Evolutionary conservation across 2,329 filamentous ascomycete species (phyloP).

Genomic region (Fusarium foetens): DNA sequence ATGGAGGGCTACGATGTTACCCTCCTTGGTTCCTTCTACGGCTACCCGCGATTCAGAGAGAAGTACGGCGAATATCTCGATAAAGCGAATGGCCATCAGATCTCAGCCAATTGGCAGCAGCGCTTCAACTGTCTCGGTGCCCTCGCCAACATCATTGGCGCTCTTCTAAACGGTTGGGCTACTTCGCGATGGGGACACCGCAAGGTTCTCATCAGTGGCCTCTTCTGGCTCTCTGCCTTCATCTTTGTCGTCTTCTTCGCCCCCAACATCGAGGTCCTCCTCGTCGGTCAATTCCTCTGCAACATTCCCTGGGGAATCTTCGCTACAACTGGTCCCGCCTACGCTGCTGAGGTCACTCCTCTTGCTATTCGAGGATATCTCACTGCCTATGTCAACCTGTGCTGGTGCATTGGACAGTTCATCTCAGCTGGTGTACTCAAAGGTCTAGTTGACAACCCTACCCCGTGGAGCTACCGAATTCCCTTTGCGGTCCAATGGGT

Average conservation of each 20-base stretch:
- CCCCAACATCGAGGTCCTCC: slow-evolving; percentile 53
- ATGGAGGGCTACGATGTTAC: slow-evolving; percentile 64
- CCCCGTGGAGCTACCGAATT: slow-evolving; percentile 52
- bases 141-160: slow-evolving; percentile 53
- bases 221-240: slow-evolving; percentile 55
- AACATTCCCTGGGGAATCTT: slow-evolving; percentile 59
- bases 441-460: slow-evolving; percentile 49
- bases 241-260: slow-evolving; percentile 63
- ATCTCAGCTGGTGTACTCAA: slow-evolving; percentile 54
- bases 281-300: slow-evolving; percentile 60
- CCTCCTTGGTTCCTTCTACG: slow-evolving; percentile 59
- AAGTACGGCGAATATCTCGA: slow-evolving; percentile 54
- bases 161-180: slow-evolving; percentile 55
- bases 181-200: slow-evolving; percentile 57
- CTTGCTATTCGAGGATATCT: slow-evolving; percentile 55
- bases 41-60: slow-evolving; percentile 52
- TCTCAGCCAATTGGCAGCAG: slow-evolving; percentile 63
- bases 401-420: slow-evolving; percentile 57
- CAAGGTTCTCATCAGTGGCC: slow-evolving; percentile 54
- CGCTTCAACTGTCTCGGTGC: slow-evolving; percentile 53
- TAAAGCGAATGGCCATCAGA: slow-evolving; percentile 54
- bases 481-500: slow-evolving; percentile 56
- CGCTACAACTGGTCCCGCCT: slow-evolving; percentile 55
- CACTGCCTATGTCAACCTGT: slow-evolving; percentile 57
- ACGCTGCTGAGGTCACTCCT: slow-evolving; percentile 57